Evolutionary conservation across 805 yeast species (phyloP).

Genomic region (Zygotorulaspora sp.): DNA sequence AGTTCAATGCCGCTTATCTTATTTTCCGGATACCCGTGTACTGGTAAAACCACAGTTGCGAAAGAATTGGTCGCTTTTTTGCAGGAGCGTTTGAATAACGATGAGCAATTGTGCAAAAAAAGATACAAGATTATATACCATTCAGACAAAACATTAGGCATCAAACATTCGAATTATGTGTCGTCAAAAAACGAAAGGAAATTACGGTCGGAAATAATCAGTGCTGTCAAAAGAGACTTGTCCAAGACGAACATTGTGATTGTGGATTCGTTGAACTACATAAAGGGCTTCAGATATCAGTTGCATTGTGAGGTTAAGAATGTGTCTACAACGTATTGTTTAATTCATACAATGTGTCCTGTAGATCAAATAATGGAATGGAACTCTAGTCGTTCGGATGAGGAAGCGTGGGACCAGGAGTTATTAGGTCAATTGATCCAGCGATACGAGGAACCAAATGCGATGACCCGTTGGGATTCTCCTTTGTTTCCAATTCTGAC

Average conservation of each 20-base stretch:
- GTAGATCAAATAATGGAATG: conserved; percentile 56
- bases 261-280: conserved; percentile 80
- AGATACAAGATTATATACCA: conserved; percentile 62
- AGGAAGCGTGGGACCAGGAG: conserved; percentile 55
- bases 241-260: conserved; percentile 68
- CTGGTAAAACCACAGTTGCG: conserved; percentile 81
- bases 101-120: conserved; percentile 33
- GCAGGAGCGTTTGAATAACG: conserved; percentile 44
- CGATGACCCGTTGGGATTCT: conserved; percentile 85
- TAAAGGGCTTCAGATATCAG: conserved; percentile 94
- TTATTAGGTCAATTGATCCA: conserved; percentile 65
- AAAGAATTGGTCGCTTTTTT: conserved; percentile 46
- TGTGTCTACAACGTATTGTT: conserved; percentile 72
- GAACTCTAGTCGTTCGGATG: conserved; percentile 41
- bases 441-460: conserved; percentile 92
- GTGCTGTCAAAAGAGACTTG: conserved; percentile 82
- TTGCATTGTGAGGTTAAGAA: conserved; percentile 90
- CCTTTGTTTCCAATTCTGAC: conserved; percentile 70
- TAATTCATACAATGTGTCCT: conserved; percentile 73
- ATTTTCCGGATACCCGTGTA: conserved; percentile 78
- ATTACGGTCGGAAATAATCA: conserved; percentile 76
- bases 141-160: conserved; percentile 73
- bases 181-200: conserved; percentile 76
- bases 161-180: conserved; percentile 59
- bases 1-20: conserved; percentile 75